Evolutionary conservation across 2,329 filamentous ascomycete species (phyloP).

Genomic region (Botryotinia narcissicola): DNA sequence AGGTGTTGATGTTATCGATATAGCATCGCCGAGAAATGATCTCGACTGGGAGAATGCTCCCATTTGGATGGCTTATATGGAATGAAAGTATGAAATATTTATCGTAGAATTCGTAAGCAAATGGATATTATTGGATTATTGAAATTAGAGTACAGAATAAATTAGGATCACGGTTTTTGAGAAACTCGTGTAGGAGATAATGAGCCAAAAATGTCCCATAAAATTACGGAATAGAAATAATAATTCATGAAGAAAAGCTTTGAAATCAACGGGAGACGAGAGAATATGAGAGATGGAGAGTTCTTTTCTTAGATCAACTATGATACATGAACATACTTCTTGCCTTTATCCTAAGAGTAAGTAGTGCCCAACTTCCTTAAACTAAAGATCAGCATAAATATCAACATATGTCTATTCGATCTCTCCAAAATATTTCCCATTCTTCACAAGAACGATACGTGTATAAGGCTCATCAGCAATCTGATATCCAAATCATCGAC

Average conservation of each 20-base stretch:
- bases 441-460: background rate
- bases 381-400: conserved; percentile 6
- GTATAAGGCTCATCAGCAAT: background rate
- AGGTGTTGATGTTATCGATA: background rate
- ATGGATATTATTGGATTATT: background rate
- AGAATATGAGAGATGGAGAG: background rate
- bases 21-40: background rate
- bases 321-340: background rate
- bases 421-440: background rate
- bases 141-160: background rate
- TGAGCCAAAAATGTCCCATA: background rate
- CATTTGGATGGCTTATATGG: background rate
- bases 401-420: background rate
- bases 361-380: background rate
- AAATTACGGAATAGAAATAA: background rate
- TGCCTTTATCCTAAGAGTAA: background rate
- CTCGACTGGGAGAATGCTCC: background rate
- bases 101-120: background rate
- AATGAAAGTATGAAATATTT: background rate
- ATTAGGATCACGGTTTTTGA: background rate
- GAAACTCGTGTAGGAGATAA: background rate
- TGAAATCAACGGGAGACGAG: background rate
- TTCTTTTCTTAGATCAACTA: conserved; percentile 23
- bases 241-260: background rate
- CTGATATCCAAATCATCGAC: background rate